Percentiles rank a stretch among this genome's conserved stretches.
Conservation (phyloP, 2,329 filamentous ascomycete species). For the Aureobasidium sp. region DNA sequence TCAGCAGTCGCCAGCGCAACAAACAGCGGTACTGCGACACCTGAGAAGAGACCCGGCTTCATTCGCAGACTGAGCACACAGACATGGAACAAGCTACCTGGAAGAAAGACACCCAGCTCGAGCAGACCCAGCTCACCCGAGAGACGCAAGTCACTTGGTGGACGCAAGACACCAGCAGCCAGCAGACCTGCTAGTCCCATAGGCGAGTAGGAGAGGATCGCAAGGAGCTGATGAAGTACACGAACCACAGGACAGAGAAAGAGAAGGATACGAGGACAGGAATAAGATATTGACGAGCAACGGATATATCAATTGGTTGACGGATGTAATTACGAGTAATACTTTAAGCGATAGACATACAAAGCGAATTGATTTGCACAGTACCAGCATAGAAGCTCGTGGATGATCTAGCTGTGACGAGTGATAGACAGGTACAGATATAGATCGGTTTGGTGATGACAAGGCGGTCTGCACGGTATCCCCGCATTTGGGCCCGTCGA, state of each 20-base stretch:
- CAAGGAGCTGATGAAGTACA: not conserved
- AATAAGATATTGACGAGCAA: not conserved
- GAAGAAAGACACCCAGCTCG: slow-evolving; percentile 9
- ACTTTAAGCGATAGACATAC: not conserved
- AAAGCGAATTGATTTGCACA: not conserved
- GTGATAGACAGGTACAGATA: not conserved
- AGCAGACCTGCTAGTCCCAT: slow-evolving; percentile 9
- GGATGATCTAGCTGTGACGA: not conserved
- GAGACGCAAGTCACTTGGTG: not conserved
- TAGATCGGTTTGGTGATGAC: not conserved
- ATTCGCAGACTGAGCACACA: slow-evolving; percentile 11
- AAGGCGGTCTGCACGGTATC: slow-evolving; percentile 3
- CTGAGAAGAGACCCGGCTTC: slow-evolving; percentile 13
- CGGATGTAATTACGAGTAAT: slow-evolving; percentile 6
- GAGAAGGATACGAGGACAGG: not conserved
- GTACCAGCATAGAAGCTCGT: not conserved
- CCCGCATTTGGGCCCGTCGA: not conserved
- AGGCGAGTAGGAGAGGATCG: not conserved
- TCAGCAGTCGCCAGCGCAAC: not conserved
- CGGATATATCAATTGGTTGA: not conserved
- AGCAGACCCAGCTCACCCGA: slow-evolving; percentile 2
- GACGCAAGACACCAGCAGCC: slow-evolving; percentile 6
- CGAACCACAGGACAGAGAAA: not conserved
- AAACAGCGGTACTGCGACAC: slow-evolving; percentile 2
- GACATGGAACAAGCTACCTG: slow-evolving; percentile 7